Percentiles rank a stretch among this genome's conserved stretches.
These are phyloP conservation scores for Lactifluus echinatus DNA, from an alignment of 768 basidiomycete species.

Conservation along the genomic window DNA sequence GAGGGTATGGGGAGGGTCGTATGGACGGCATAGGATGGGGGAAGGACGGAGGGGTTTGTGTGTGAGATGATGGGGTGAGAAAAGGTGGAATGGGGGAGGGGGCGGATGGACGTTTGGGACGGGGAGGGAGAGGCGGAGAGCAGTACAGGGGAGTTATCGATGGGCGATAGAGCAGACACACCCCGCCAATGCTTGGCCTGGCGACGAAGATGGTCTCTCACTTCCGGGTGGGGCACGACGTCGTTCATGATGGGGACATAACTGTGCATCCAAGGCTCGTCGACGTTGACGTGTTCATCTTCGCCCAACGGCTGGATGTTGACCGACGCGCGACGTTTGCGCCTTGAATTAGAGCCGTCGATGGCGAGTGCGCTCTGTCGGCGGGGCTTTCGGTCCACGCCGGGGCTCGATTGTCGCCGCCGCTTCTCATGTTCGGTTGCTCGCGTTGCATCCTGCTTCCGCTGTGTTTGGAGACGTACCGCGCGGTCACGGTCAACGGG, in stretches of 20 bases:
- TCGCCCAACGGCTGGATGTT: constrained; percentile 27
- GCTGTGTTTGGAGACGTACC: constrained; percentile 35
- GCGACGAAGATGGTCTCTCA: constrained; percentile 43
- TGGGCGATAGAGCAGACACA: constrained; percentile 44
- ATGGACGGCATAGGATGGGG: constrained; percentile 57
- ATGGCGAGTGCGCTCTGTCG: constrained; percentile 30
- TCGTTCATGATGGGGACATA: constrained; percentile 43
- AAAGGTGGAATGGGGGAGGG: constrained; percentile 27
- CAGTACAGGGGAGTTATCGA: constrained; percentile 30
- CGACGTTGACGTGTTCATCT: constrained; percentile 43
- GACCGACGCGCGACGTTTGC: constrained; percentile 34
- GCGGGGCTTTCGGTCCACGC: constrained; percentile 32
- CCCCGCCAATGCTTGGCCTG: constrained; percentile 62
- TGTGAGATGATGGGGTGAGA: constrained; percentile 31
- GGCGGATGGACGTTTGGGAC: constrained; percentile 26
- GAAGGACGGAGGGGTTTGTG: constrained; percentile 38
- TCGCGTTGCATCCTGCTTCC: constrained; percentile 26
- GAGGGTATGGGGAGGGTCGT: constrained; percentile 49
- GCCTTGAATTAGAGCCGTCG: constrained; percentile 29
- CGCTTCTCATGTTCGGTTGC: constrained; percentile 23
- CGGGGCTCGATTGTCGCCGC: constrained; percentile 31
- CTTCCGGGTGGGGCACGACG: constrained; percentile 34
- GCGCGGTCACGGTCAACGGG: constrained; percentile 42
- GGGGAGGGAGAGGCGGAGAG: constrained; percentile 24
- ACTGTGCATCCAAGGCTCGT: constrained; percentile 37